These are phyloP conservation scores for Podila epicladia DNA, from an alignment of 192 early-diverging fungal species.

Conservation along the genomic window DNA sequence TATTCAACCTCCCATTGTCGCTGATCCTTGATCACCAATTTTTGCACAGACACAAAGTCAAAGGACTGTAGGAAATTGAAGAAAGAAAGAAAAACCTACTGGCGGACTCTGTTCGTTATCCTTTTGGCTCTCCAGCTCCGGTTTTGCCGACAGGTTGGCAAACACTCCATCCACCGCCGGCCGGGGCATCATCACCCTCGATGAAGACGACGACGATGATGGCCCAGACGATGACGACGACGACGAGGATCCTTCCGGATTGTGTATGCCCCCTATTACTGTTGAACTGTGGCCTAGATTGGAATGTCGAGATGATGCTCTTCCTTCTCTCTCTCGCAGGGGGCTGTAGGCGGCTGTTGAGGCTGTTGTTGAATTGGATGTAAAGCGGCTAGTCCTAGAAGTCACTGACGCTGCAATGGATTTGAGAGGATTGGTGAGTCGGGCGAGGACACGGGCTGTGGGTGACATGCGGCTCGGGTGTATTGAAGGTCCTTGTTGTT, in stretches of 20 bases:
- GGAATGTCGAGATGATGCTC: not conserved
- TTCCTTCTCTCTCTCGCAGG: too few species aligned
- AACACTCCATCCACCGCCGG: slow-evolving; percentile 64
- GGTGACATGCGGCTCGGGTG: not conserved
- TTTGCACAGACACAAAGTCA: not conserved
- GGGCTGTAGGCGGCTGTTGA: not conserved
- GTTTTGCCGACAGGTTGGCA: slow-evolving; percentile 66
- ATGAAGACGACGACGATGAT: not conserved
- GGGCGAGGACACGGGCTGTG: not conserved
- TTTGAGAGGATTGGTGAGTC: not conserved
- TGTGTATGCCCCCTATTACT: not conserved
- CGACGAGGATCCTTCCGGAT: not conserved
- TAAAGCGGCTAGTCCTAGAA: not conserved
- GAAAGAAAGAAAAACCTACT: slow-evolving; percentile 3
- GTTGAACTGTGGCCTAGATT: not conserved
- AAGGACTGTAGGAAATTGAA: not conserved
- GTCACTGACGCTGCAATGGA: not conserved
- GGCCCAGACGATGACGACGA: not conserved
- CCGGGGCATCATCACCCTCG: slow-evolving; percentile 31
- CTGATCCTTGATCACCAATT: not conserved
- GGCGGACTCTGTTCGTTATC: slow-evolving; percentile 54
- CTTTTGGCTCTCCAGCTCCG: slow-evolving; percentile 58
- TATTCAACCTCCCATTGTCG: not conserved
- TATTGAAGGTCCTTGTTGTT: not conserved
- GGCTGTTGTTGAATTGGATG: not conserved